A percentile compares a stretch with the other conserved stretches of the same genome.
phyloP scores from a whole-genome alignment of 768 basidiomycete genomes.

The Epithele typhae region DNA sequence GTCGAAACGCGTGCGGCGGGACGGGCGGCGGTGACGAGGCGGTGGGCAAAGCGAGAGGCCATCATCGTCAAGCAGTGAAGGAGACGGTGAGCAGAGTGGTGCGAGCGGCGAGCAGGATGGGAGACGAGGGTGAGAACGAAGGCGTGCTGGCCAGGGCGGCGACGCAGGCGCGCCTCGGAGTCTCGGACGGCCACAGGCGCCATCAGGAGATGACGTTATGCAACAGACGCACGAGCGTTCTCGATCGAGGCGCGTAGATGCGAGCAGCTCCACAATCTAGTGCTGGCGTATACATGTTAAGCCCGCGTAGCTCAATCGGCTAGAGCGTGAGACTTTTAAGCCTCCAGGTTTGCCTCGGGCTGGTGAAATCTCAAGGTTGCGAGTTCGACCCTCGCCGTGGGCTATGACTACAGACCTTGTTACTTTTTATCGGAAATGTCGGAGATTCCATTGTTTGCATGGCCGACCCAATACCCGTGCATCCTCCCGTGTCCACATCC shows the following conservation, averaged over 20 bases:
- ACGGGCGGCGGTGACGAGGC: slow-evolving; percentile 13
- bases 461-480: too few species aligned
- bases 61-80: slow-evolving; percentile 19
- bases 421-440: background rate
- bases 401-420: slow-evolving; percentile 23
- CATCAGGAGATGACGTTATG: slow-evolving; percentile 9
- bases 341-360: too few species aligned
- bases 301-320: slow-evolving; percentile 67
- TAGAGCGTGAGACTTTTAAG: slow-evolving; percentile 64
- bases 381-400: slow-evolving; percentile 85
- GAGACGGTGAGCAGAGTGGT: slow-evolving; percentile 5
- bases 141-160: background rate
- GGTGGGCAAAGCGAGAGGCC: slow-evolving; percentile 21
- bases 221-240: background rate
- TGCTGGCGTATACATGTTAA: too few species aligned
- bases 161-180: background rate
- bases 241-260: too few species aligned
- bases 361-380: slow-evolving; percentile 67
- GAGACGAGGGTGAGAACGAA: background rate
- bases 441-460: too few species aligned
- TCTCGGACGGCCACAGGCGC: slow-evolving; percentile 8
- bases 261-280: too few species aligned
- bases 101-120: too few species aligned
- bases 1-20: slow-evolving; percentile 14
- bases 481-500: too few species aligned